phyloP scores from a whole-genome alignment of 768 basidiomycete species.

The Agaricus blazei region DNA sequence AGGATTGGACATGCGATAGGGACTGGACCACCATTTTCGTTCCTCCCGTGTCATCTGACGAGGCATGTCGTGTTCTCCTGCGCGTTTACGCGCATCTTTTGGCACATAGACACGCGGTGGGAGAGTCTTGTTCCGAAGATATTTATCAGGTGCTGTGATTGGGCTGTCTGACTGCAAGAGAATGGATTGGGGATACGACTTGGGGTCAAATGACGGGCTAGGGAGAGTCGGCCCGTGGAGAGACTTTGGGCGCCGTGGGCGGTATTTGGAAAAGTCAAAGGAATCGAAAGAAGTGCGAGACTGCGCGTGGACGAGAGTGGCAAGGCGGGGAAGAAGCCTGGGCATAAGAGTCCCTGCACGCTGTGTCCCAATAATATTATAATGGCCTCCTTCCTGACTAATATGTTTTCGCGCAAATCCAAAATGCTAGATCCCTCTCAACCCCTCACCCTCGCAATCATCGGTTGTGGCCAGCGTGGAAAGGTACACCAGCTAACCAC shows the following conservation, averaged over 20 bases:
- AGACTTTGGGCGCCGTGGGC: constrained; percentile 23
- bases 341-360: constrained; percentile 39
- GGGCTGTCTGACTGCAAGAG: constrained; percentile 54
- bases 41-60: constrained; percentile 62
- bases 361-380: background rate
- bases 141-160: constrained; percentile 43
- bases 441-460: constrained; percentile 66
- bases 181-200: constrained; percentile 49
- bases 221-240: constrained; percentile 29
- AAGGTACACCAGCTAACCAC: constrained; percentile 34
- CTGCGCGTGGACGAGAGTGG: constrained; percentile 32
- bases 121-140: constrained; percentile 50
- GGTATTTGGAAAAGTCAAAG: constrained; percentile 16
- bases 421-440: constrained; percentile 19
- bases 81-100: constrained; percentile 17
- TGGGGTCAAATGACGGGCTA: constrained; percentile 40
- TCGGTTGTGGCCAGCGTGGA: constrained; percentile 85
- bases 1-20: constrained; percentile 52
- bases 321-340: constrained; percentile 66
- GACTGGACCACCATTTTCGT: constrained; percentile 65
- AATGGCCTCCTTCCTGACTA: constrained; percentile 28
- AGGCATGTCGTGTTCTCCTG: constrained; percentile 28
- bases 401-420: constrained; percentile 30
- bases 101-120: constrained; percentile 42
- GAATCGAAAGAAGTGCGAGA: constrained; percentile 17